A percentile compares a stretch with the other conserved stretches of the same genome.
Conservation (phyloP, 2,329 filamentous ascomycete species). For the Helotiales sp. region DNA sequence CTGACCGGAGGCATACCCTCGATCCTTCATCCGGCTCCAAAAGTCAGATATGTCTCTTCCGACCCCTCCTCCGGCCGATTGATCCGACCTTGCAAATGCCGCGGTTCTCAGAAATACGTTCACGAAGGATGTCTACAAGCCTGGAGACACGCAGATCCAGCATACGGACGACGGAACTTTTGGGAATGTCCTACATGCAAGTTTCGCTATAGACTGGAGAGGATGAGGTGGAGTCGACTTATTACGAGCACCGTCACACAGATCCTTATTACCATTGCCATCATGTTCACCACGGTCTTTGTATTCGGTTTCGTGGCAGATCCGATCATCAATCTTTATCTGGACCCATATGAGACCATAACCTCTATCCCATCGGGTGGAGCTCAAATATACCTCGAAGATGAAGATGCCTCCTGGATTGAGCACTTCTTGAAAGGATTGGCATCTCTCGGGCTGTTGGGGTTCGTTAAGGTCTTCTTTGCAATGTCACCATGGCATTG, state of each 20-base stretch:
- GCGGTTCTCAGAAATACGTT: constrained; percentile 89
- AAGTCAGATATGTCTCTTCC: constrained; percentile 71
- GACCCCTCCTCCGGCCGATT: constrained; percentile 74
- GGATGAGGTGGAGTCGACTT: constrained; percentile 73
- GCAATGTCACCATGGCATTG: constrained; percentile 74
- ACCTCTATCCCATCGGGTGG: constrained; percentile 46
- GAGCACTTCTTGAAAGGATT: constrained; percentile 89
- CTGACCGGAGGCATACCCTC: constrained; percentile 53
- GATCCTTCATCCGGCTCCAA: constrained; percentile 55
- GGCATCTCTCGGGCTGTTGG: constrained; percentile 83
- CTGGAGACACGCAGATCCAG: constrained; percentile 76
- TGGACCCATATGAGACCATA: constrained; percentile 70
- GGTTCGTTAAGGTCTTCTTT: constrained; percentile 78
- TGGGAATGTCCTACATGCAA: constrained; percentile 88
- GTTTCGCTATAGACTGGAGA: constrained; percentile 77
- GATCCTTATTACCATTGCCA: constrained; percentile 66
- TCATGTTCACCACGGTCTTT: constrained; percentile 75
- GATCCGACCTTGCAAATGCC: constrained; percentile 89
- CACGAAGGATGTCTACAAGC: constrained; percentile 85
- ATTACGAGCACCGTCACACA: constrained; percentile 68
- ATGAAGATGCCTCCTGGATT: constrained; percentile 63
- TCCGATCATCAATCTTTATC: constrained; percentile 84
- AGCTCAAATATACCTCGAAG: constrained; percentile 43
- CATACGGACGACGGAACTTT: constrained; percentile 65
- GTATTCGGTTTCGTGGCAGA: constrained; percentile 88